A percentile compares a stretch with the other conserved stretches of the same genome.
Evolutionary conservation across 495 filamentous ascomycete genomes (phyloP).

Genomic region (Venustampulla echinocandica): DNA sequence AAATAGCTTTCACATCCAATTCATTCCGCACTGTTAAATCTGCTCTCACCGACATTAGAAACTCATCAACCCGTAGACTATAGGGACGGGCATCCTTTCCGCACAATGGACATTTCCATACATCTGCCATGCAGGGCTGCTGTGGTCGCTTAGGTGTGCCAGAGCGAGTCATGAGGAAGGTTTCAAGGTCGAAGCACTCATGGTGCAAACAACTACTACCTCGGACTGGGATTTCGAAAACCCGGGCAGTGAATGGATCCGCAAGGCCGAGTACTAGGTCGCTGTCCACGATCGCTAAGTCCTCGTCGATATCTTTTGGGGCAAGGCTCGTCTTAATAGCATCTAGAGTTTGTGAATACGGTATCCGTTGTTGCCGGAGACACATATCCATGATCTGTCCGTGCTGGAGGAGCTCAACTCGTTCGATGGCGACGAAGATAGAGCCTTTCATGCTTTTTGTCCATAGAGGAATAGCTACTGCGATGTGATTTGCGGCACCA

Average conservation of each 20-base stretch:
- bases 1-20: constrained; percentile 47
- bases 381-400: constrained; percentile 37
- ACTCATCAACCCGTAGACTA: constrained; percentile 58
- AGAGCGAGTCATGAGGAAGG: constrained; percentile 58
- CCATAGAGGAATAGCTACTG: constrained; percentile 40
- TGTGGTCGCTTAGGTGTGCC: constrained; percentile 33
- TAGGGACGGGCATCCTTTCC: constrained; percentile 62
- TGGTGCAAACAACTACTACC: constrained; percentile 52
- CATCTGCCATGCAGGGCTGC: constrained; percentile 53
- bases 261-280: constrained; percentile 62
- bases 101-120: constrained; percentile 81
- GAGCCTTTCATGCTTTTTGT: constrained; percentile 27
- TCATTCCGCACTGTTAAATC: constrained; percentile 34
- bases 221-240: constrained; percentile 66
- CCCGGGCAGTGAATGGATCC: constrained; percentile 62
- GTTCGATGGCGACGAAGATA: constrained; percentile 55
- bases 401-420: constrained; percentile 46
- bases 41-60: constrained; percentile 50
- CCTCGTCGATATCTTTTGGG: constrained; percentile 46
- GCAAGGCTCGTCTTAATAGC: constrained; percentile 43
- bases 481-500: constrained; percentile 49
- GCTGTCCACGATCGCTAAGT: constrained; percentile 53
- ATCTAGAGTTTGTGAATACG: constrained; percentile 30
- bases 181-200: constrained; percentile 85
- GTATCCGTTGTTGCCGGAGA: constrained; percentile 26